Evolutionary conservation across 768 basidiomycete species (phyloP).

Genomic region (Trametes elegans): DNA sequence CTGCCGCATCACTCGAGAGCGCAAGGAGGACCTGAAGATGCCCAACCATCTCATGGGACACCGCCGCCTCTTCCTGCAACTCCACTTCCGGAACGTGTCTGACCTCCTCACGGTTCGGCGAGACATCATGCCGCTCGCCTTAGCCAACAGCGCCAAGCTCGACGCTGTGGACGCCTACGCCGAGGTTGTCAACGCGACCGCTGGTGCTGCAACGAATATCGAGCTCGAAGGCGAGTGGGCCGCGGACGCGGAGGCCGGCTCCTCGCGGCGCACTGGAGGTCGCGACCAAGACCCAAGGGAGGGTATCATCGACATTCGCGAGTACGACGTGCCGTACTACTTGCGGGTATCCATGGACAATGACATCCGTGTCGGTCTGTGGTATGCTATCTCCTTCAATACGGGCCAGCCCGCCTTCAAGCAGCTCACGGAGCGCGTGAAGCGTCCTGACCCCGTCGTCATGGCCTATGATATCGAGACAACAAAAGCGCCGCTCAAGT

Average conservation of each 20-base stretch:
- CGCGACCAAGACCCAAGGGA: conserved; percentile 84
- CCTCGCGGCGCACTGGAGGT: conserved; percentile 28
- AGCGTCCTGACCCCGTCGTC: conserved; percentile 98
- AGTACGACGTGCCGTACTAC: conserved; percentile 97
- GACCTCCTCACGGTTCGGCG: conserved; percentile 86
- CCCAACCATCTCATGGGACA: conserved; percentile 99
- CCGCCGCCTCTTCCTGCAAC: conserved; percentile 80
- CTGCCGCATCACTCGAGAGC: conserved; percentile 70
- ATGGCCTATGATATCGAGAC: conserved; percentile 99
- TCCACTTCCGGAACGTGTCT: conserved; percentile 90
- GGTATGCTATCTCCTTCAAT: conserved; percentile 87
- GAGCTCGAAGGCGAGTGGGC: conserved; percentile 66
- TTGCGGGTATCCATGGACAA: conserved; percentile 99
- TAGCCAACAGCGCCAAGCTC: conserved; percentile 87
- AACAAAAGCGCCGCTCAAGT: conserved; percentile 99
- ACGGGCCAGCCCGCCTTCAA: conserved; percentile 76
- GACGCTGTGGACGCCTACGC: conserved; percentile 97
- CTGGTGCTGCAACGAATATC: conserved; percentile 61
- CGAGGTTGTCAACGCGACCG: conserved; percentile 85
- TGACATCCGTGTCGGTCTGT: conserved; percentile 95
- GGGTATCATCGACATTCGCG: conserved; percentile 89
- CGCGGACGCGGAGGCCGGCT: conserved; percentile 42
- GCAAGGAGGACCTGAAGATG: conserved; percentile 91
- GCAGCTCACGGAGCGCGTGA: conserved; percentile 79
- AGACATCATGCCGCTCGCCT: conserved; percentile 86